Base-by-base conservation (phyloP, 108 stramenopile genomes). In the Skeletonema potamos region DNA sequence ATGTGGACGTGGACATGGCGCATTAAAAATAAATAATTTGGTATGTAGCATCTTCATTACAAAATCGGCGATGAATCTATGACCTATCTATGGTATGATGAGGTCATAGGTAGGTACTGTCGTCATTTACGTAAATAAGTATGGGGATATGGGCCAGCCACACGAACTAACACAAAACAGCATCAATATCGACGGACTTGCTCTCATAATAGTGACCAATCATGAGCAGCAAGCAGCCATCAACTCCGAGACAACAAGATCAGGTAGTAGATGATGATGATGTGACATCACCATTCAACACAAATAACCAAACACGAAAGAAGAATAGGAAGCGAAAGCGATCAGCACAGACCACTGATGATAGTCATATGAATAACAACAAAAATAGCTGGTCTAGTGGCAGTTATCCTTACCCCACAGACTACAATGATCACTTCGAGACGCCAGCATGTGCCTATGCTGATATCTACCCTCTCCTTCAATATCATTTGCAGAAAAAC, bases 391-490 rank as follows among this genome's bases (percentile, higher is more conserved):
- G 48, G 48, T 51, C 48, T 9, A 51, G 48, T 17, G 61, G 12
- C 6, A 36, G 37, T 17, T 84, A 70, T 69, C 86, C 86, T 15
- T 92, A 88, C 59, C 57, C 84, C 3, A 83, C 82, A n/a, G 87
- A 93, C 48, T 93, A 93, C 79, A 90, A 90, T 54, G 92, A 93
- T 87, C 92, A 93, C 57, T 93, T 93, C 36, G 92, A 93, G 64
- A 93, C 92, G 0, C 89, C 92, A 17, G 51, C 65, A 22, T 68
- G 78, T 51, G 78, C 57, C 18, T 63, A 83, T 33, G 9, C 11
- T 7, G 72, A 79, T 27, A 61, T 75, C 0, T 51, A 67, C 20
- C 69, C 56, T 6, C 29, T 77, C 20, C 30, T 76, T 39, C 61
- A 70, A 30, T 48, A 44, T 10, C 24, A 60, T 22, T n/a, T 65